Base-by-base conservation (phyloP, 139 green algal species). In the Diplosphaera chodatii region DNA sequence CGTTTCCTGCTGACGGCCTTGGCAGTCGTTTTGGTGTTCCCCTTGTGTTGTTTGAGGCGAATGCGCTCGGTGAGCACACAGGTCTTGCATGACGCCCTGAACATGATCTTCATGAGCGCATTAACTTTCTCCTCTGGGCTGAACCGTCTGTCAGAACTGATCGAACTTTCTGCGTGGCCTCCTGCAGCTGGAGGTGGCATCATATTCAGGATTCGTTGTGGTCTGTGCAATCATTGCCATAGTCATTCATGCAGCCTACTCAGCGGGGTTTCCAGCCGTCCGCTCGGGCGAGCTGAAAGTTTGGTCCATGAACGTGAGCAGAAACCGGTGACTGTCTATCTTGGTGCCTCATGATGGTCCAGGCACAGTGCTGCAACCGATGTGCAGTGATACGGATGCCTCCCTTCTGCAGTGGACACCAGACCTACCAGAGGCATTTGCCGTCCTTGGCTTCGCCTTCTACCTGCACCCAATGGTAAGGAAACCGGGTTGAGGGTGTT, bases 181-280 rank as follows among this genome's bases (percentile, higher is more conserved):
- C n/a, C 63, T 20, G 70, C 28, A 25, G 37, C 75, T 96, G 56
- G 90, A 96, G 71, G 80, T 73, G 15, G 85, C 81, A 0, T 89
- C 84, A 3, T 87, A 80, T 0, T 74, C 77, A 3, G 90, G 89
- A 1, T 78, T 92, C 48, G 67, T 76, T 10, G 78, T 96, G 28
- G 81, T 96, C 1, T 34, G 85, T 0, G 74, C 68, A 0, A 74
- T 96, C 1, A 75, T 84, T 1, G 74, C 6, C 10, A 71, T 94
- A 4, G 69, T 92, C 28, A 63, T 79, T 1, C 40, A 55, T 25
- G 37, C 73, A 1, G 63, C 81, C 0, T 23, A 67, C 2, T 27
- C 55, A 0, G 62, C 67, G 27, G 83, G 85, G 63, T 86, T 95
- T 55, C 90, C 90, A 1, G 89, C 87, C 18, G 77, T 95, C 0